phyloP scores from a whole-genome alignment of 140 eudicot species.

The Erigeron philadelphicus region DNA sequence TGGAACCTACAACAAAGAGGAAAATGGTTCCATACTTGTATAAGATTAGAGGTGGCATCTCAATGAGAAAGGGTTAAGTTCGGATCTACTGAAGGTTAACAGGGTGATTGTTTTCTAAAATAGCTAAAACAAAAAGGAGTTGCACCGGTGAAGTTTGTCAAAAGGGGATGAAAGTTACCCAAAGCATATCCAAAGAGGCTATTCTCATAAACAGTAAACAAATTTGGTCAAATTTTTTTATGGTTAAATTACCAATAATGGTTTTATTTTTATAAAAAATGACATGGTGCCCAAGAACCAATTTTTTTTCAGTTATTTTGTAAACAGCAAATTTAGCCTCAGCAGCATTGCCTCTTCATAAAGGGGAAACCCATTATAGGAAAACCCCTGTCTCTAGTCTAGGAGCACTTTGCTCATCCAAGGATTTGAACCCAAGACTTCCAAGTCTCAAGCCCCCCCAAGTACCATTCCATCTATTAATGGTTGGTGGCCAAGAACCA shows the following conservation, averaged over 20 bases:
- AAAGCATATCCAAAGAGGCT: neutral
- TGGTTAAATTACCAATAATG: neutral
- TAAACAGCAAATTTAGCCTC: too few species aligned
- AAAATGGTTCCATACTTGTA: neutral
- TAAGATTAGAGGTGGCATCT: neutral
- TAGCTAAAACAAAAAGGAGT: neutral
- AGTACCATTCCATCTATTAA: too few species aligned
- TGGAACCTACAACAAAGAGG: conserved; percentile 50
- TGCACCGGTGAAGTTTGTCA: neutral
- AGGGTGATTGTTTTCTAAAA: neutral
- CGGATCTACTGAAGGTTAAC: neutral
- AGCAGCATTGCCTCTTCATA: too few species aligned
- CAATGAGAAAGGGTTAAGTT: neutral
- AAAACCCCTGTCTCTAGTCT: too few species aligned
- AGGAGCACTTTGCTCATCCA: too few species aligned
- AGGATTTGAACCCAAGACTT: too few species aligned
- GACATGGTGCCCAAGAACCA: too few species aligned
- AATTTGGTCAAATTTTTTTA: neutral
- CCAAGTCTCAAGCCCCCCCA: neutral
- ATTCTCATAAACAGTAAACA: neutral
- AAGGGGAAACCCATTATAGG: too few species aligned
- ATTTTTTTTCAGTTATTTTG: too few species aligned
- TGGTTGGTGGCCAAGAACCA: too few species aligned
- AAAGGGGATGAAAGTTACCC: neutral
- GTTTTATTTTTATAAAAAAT: too few species aligned